These are phyloP conservation scores for Bocquillonia castaneifolia DNA, from an alignment of 441 rosid species.

Conservation along the genomic window DNA sequence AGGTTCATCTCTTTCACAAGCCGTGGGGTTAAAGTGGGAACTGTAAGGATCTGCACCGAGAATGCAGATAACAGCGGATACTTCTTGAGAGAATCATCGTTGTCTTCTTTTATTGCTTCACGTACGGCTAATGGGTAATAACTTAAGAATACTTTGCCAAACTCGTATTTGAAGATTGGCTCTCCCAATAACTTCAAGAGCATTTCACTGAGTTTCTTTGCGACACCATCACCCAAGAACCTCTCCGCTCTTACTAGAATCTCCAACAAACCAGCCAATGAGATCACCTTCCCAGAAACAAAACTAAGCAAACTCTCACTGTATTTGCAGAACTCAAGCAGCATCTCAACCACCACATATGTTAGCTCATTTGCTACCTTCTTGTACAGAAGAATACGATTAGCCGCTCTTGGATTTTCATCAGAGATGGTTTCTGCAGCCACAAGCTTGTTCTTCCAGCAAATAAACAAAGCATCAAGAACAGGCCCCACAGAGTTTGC, in stretches of 20 bases:
- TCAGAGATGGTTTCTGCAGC: constrained; percentile 37
- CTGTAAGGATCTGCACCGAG: constrained; percentile 94
- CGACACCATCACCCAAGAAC: constrained; percentile 47
- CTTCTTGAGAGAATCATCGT: constrained; percentile 42
- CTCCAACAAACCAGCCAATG: constrained; percentile 57
- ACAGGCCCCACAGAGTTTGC: constrained; percentile 70
- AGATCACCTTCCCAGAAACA: constrained; percentile 61
- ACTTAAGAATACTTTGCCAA: constrained; percentile 75
- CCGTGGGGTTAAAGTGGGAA: constrained; percentile 80
- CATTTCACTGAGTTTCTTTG: constrained; percentile 65
- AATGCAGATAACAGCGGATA: constrained; percentile 61
- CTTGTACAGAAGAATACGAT: constrained; percentile 28
- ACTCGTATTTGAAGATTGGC: constrained; percentile 84
- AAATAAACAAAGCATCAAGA: constrained; percentile 61
- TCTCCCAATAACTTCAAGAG: constrained; percentile 89
- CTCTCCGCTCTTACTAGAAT: constrained; percentile 80
- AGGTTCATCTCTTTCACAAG: constrained; percentile 91
- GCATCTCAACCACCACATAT: constrained; percentile 67
- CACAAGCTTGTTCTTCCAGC: constrained; percentile 64
- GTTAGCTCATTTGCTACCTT: constrained; percentile 68
- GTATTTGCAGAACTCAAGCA: constrained; percentile 64
- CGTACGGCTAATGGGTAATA: constrained; percentile 71
- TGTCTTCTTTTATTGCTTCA: constrained; percentile 56
- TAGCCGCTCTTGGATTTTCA: constrained; percentile 37
- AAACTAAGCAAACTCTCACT: constrained; percentile 97